These are phyloP conservation scores for Allomyces arbusculus DNA, from an alignment of 192 early-diverging fungal species.

Conservation along the genomic window DNA sequence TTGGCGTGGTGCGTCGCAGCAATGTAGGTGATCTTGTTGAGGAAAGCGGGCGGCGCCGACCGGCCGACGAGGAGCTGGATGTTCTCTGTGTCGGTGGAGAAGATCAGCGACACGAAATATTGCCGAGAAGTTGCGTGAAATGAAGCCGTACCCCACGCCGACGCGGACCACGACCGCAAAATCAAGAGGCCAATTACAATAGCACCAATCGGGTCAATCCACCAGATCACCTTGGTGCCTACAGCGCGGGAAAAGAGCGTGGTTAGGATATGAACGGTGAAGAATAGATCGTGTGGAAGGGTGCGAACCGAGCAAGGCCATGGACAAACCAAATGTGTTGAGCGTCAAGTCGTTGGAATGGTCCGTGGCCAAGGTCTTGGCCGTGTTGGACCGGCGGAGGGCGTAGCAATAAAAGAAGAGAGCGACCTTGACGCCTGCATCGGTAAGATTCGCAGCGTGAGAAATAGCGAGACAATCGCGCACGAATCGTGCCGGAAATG, in stretches of 20 bases:
- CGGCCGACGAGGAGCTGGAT: constrained; percentile 60
- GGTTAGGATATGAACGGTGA: background rate
- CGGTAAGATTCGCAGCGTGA: background rate
- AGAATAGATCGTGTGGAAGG: background rate
- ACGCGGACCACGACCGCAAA: constrained; percentile 39
- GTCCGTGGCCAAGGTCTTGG: constrained; percentile 42
- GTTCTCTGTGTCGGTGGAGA: constrained; percentile 24
- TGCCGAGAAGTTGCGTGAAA: background rate
- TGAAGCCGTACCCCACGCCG: constrained; percentile 25
- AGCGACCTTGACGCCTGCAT: constrained; percentile 29
- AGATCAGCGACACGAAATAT: background rate
- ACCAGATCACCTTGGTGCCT: constrained; percentile 24
- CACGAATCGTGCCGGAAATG: too few species aligned
- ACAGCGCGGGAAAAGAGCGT: too few species aligned
- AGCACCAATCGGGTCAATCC: constrained; percentile 54
- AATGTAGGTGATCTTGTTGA: constrained; percentile 71
- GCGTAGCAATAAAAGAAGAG: constrained; percentile 48
- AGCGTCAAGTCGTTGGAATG: constrained; percentile 57
- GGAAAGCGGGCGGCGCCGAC: constrained; percentile 54
- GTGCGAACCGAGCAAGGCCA: constrained; percentile 27
- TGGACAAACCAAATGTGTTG: constrained; percentile 46
- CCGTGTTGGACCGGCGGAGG: constrained; percentile 32
- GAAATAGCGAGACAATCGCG: background rate
- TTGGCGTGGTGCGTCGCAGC: constrained; percentile 52
- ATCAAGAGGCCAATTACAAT: constrained; percentile 49